Conservation (phyloP, 2,329 filamentous ascomycete genomes). For the Cladorrhinum sp. region DNA sequence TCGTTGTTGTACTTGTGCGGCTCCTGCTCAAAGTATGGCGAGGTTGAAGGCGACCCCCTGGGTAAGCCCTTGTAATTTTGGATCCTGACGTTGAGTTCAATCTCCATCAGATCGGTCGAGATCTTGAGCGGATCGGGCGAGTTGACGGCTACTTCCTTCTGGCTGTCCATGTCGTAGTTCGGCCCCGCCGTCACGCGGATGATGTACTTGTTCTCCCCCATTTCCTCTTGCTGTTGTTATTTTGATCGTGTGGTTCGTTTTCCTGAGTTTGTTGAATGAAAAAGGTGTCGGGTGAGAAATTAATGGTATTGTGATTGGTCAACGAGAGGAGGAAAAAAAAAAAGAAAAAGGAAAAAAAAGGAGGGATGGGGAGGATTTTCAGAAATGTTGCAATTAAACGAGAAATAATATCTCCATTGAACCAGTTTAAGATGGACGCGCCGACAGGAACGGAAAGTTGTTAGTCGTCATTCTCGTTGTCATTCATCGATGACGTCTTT, state of each 20-base stretch:
- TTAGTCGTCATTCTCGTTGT: neutral
- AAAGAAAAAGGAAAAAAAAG: neutral
- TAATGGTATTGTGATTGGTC: neutral
- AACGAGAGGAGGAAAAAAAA: neutral
- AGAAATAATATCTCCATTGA: too few relatives aligned
- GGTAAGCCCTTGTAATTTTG: constrained; percentile 69
- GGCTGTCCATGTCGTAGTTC: constrained; percentile 68
- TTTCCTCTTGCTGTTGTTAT: constrained; percentile 33
- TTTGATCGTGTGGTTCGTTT: neutral
- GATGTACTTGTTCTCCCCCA: constrained; percentile 69
- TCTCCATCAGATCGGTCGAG: constrained; percentile 59
- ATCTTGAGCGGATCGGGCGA: constrained; percentile 59
- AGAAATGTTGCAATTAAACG: too few relatives aligned
- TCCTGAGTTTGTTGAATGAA: neutral
- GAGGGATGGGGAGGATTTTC: neutral
- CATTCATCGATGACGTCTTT: constrained; percentile 7
- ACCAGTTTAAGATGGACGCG: too few relatives aligned
- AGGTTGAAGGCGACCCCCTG: constrained; percentile 62
- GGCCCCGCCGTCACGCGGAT: constrained; percentile 80
- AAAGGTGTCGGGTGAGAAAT: too few relatives aligned
- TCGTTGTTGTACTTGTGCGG: constrained; percentile 66
- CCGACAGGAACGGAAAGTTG: neutral
- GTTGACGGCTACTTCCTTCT: constrained; percentile 75
- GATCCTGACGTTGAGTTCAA: constrained; percentile 72
- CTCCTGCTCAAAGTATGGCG: constrained; percentile 71